These are phyloP conservation scores for Penicillium steckii DNA, from an alignment of 495 filamentous ascomycete genomes.

Conservation along the genomic window DNA sequence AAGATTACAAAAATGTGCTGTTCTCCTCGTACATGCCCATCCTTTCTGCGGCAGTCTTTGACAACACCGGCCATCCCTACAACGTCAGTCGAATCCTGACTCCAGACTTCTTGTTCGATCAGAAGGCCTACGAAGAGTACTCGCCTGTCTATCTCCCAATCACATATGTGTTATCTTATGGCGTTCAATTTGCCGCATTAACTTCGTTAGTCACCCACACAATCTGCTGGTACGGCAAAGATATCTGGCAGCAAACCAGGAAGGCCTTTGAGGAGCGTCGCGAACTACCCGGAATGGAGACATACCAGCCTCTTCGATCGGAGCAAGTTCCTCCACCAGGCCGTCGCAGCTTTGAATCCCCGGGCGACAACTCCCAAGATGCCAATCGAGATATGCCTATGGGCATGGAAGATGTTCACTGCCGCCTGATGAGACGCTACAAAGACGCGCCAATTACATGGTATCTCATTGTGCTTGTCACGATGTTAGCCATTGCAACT, in stretches of 20 bases:
- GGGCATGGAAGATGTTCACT: conserved; percentile 57
- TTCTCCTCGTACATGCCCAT: conserved; percentile 76
- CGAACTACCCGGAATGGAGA: conserved; percentile 19
- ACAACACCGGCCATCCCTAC: conserved; percentile 76
- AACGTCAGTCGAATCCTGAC: conserved; percentile 78
- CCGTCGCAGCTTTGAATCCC: conserved; percentile 11
- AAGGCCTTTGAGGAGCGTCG: conserved; percentile 27
- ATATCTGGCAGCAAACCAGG: conserved; percentile 30
- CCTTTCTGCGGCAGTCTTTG: conserved; percentile 74
- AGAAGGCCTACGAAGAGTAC: conserved; percentile 70
- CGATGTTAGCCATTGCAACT: conserved; percentile 27
- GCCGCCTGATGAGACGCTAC: conserved; percentile 58
- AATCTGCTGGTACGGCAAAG: conserved; percentile 27
- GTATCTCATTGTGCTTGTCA: conserved; percentile 55
- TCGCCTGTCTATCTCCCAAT: conserved; percentile 81
- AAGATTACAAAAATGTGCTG: conserved; percentile 70
- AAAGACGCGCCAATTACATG: conserved; percentile 66
- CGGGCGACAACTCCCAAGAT: conserved; percentile 18
- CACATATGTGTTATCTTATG: conserved; percentile 79
- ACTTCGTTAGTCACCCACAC: conserved; percentile 50
- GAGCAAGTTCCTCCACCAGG: background rate
- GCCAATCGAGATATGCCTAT: conserved; percentile 15
- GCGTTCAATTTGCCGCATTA: conserved; percentile 77
- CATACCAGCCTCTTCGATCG: conserved; percentile 21
- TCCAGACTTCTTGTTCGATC: conserved; percentile 69